Evolutionary conservation across 768 basidiomycete species (phyloP).

Genomic region (Lactifluus subvellereus): DNA sequence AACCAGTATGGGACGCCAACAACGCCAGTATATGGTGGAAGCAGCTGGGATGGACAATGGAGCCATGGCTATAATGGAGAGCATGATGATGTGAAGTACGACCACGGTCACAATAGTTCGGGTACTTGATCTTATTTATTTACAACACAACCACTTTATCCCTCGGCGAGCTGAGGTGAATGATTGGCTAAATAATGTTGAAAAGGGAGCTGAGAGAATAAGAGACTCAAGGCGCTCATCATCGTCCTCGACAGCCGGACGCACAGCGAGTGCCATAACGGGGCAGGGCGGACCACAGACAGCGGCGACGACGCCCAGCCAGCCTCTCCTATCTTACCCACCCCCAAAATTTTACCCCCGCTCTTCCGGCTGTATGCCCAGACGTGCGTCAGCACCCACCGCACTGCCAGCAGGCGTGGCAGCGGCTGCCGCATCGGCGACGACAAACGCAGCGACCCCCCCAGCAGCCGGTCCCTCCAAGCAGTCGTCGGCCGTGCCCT

Average conservation of each 20-base stretch:
- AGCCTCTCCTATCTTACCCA: background rate
- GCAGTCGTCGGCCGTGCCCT: background rate
- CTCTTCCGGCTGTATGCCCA: conserved; percentile 11
- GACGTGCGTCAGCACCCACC: conserved; percentile 16
- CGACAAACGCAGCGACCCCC: background rate
- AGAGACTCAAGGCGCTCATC: background rate
- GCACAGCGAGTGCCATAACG: conserved; percentile 15
- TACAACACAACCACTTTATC: background rate
- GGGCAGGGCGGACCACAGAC: conserved; percentile 13
- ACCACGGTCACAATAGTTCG: background rate
- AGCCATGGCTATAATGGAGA: background rate
- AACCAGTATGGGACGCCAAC: conserved; percentile 6
- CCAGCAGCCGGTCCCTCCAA: background rate
- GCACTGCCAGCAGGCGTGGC: background rate
- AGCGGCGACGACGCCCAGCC: conserved; percentile 17
- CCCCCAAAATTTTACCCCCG: background rate
- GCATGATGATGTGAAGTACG: background rate
- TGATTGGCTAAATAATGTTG: background rate
- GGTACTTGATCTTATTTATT: conserved; percentile 11
- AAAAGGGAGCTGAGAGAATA: background rate
- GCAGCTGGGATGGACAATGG: conserved; percentile 17
- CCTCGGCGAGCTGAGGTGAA: background rate
- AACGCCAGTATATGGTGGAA: conserved; percentile 4
- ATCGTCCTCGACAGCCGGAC: conserved; percentile 3
- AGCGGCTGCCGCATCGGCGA: background rate